Conservation (phyloP, 2,329 filamentous ascomycete genomes). For the Myriosclerotinia curreyana region DNA sequence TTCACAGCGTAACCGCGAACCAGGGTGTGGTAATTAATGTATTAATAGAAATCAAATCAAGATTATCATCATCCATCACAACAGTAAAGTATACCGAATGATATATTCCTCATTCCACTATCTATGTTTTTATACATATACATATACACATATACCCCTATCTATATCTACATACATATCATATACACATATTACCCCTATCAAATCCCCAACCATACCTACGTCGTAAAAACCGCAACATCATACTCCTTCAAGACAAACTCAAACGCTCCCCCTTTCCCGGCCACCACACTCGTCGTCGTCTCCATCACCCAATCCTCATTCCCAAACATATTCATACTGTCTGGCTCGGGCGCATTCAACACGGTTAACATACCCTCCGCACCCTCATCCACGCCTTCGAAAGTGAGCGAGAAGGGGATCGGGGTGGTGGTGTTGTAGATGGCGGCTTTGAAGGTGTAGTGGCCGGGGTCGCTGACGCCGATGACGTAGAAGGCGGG, state of each 20-base stretch:
- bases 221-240: conserved; percentile 23
- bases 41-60: too few relatives aligned
- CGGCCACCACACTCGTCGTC: conserved; percentile 1
- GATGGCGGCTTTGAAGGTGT: conserved; percentile 21
- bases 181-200: too few relatives aligned
- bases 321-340: conserved; percentile 13
- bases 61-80: too few relatives aligned
- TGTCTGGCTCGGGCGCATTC: conserved; percentile 11
- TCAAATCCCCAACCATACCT: background rate
- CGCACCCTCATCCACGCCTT: conserved; percentile 4
- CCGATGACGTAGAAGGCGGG: conserved; percentile 22
- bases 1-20: too few relatives aligned
- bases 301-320: conserved; percentile 15
- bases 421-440: conserved; percentile 20
- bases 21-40: too few relatives aligned
- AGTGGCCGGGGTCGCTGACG: conserved; percentile 3
- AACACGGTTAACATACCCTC: conserved; percentile 14
- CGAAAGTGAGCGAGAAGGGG: conserved; percentile 21
- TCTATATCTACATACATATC: too few relatives aligned
- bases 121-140: too few relatives aligned
- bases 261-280: conserved; percentile 12
- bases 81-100: too few relatives aligned
- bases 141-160: too few relatives aligned
- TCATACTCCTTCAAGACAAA: conserved; percentile 23
- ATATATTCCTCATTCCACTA: too few relatives aligned